phyloP scores from a whole-genome alignment of 225 moss, liverwort and hornwort species.

The Neckera pumila region DNA sequence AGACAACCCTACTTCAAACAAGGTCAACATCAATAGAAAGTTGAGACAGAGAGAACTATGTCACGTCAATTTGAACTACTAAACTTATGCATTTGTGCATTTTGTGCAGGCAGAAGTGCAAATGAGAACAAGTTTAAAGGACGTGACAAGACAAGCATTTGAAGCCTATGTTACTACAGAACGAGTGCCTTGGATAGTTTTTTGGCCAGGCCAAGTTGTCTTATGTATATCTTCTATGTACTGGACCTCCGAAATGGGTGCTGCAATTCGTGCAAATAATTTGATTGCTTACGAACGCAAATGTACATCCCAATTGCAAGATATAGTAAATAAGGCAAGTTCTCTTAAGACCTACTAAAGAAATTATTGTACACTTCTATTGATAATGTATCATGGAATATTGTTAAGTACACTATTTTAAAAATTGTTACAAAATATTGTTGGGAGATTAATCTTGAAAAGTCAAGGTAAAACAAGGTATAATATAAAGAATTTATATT shows the following conservation, averaged over 20 bases:
- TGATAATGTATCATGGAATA: neutral
- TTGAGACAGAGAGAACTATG: neutral
- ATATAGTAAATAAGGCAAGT: slow-evolving; percentile 63
- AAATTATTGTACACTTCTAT: neutral
- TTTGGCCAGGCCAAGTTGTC: slow-evolving; percentile 73
- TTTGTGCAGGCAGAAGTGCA: slow-evolving; percentile 49
- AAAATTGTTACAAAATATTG: too few relatives aligned
- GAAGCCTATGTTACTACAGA: slow-evolving; percentile 36
- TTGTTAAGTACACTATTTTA: neutral
- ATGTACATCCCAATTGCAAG: slow-evolving; percentile 56
- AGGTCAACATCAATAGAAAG: neutral
- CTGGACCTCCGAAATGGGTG: slow-evolving; percentile 63
- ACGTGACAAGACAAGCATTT: slow-evolving; percentile 51
- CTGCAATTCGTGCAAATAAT: slow-evolving; percentile 30
- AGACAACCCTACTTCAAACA: neutral
- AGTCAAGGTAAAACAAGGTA: neutral
- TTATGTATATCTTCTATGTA: slow-evolving; percentile 76
- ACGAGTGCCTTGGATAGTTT: slow-evolving; percentile 58
- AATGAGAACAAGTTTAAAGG: slow-evolving; percentile 56
- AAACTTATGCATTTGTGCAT: neutral
- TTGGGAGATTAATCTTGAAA: neutral
- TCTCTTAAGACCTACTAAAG: neutral
- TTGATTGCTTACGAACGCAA: slow-evolving; percentile 39
- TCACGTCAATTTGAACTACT: neutral
- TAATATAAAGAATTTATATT: neutral